Base-by-base conservation (phyloP, 1,139 yeast species). In the Fermentozyma sake region DNA sequence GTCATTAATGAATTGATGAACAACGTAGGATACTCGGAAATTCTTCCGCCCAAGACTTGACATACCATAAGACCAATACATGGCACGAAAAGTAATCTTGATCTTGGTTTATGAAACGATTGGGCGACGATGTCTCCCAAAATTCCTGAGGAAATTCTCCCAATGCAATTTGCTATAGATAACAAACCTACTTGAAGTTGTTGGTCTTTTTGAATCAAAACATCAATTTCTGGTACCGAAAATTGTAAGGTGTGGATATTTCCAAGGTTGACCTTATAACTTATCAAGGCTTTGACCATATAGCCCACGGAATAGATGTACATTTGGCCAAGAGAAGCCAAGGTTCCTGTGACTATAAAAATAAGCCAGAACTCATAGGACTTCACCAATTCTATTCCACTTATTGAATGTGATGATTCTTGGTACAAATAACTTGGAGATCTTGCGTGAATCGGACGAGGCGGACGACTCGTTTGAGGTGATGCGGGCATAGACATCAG, bases 281-380 rank as follows among this genome's bases (percentile, higher is more conserved):
- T 60, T 12, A 66, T 50, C 17, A 75, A 55, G 1, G 82, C 76
- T 38, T 67, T 69, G 7, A 72, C 76, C 54, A 76, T 72, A 42
- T 71, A 73, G 1, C 82, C 82, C 12, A 73, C 75, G 0, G 79
- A 72, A 41, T 74, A 76, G 14, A 76, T 76, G 46, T 72, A 76
- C 76, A 75, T 69, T 44, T 75, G 81, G 7, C 81, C 80, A 39
- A 75, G 38, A 0, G 78, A 70, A 0, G 79, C 79, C 28, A 72
- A 49, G 3, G 69, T 34, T 0, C 79, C 79, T 2, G 76, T 55
- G 6, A 66, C 48, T 1, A 58, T 22, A 24, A 71, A 64, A 4
- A 74, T 38, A 2, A 68, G 42, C 80, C 81, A 75, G 43, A 75
- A 76, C 23, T 58, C 59, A 7, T 44, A 33, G 17, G 60, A 55